These are phyloP conservation scores for Epicoccum nigrum DNA, from an alignment of 2,329 filamentous ascomycete genomes.

Conservation along the genomic window DNA sequence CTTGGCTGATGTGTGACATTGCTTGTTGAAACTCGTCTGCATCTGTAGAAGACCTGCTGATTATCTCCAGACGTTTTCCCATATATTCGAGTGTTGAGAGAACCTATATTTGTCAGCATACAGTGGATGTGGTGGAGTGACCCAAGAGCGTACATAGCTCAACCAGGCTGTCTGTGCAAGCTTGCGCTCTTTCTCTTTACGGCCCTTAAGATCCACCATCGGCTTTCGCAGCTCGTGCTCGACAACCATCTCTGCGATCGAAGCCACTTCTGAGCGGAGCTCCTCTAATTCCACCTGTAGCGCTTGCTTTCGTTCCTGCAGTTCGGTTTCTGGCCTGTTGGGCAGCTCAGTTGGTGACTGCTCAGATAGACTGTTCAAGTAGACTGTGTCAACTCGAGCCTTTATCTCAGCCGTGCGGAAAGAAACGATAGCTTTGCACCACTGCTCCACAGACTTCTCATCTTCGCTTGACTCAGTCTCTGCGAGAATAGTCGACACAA, in stretches of 20 bases:
- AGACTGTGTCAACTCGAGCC: constrained; percentile 57
- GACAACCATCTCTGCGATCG: constrained; percentile 73
- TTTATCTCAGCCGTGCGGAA: constrained; percentile 52
- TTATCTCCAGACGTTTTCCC: constrained; percentile 40
- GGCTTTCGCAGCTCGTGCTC: constrained; percentile 71
- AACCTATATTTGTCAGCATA: constrained; percentile 34
- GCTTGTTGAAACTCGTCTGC: constrained; percentile 41
- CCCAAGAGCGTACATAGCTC: constrained; percentile 46
- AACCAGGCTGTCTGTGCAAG: constrained; percentile 50
- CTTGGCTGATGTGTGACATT: constrained; percentile 35
- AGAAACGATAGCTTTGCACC: constrained; percentile 56
- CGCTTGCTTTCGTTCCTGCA: constrained; percentile 58
- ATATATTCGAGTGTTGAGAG: constrained; percentile 52
- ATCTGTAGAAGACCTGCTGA: constrained; percentile 32
- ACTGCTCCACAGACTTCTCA: constrained; percentile 59
- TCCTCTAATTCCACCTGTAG: constrained; percentile 71
- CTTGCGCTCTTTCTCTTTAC: constrained; percentile 43
- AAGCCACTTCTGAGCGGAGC: constrained; percentile 70
- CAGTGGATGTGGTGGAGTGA: neutral
- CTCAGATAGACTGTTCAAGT: constrained; percentile 52
- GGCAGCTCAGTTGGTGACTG: constrained; percentile 13
- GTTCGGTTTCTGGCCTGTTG: constrained; percentile 47
- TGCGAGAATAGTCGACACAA: constrained; percentile 64
- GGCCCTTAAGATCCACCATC: constrained; percentile 53
- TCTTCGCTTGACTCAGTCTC: constrained; percentile 58